Evolutionary conservation across 148 eudicot genomes (phyloP).

Genomic region (Suaeda aralocaspica): DNA sequence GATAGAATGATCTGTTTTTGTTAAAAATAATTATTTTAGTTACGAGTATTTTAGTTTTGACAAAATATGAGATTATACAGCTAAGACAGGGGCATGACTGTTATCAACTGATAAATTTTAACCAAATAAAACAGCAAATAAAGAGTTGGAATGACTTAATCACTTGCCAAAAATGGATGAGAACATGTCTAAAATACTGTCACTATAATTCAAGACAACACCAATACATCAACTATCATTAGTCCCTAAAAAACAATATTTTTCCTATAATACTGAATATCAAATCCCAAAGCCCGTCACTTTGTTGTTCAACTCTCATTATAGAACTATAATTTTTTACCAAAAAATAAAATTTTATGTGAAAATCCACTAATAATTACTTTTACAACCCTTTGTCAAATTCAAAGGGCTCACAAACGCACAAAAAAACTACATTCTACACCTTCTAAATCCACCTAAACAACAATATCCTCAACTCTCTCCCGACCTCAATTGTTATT

Average conservation of each 20-base stretch:
- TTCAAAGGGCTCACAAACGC: neutral
- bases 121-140: neutral
- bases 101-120: too few relatives aligned
- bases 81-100: too few relatives aligned
- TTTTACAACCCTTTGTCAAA: slow-evolving; percentile 21
- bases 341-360: neutral
- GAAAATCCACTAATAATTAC: slow-evolving; percentile 2
- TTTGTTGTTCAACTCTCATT: slow-evolving; percentile 5
- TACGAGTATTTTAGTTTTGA: too few relatives aligned
- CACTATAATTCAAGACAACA: slow-evolving; percentile 6
- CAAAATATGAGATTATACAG: too few relatives aligned
- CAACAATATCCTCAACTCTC: neutral
- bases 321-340: neutral
- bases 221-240: slow-evolving; percentile 4
- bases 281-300: slow-evolving; percentile 13
- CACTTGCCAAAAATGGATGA: neutral
- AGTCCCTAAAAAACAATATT: slow-evolving; percentile 5
- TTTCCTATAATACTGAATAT: slow-evolving; percentile 3
- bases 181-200: neutral
- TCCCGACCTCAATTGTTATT: neutral
- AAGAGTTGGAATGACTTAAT: neutral
- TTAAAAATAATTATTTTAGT: too few relatives aligned
- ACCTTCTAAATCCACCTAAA: neutral
- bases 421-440: slow-evolving; percentile 1
- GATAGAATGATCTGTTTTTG: too few relatives aligned